Base-by-base conservation (phyloP, 306 rosid species). In the Myrica gale region DNA sequence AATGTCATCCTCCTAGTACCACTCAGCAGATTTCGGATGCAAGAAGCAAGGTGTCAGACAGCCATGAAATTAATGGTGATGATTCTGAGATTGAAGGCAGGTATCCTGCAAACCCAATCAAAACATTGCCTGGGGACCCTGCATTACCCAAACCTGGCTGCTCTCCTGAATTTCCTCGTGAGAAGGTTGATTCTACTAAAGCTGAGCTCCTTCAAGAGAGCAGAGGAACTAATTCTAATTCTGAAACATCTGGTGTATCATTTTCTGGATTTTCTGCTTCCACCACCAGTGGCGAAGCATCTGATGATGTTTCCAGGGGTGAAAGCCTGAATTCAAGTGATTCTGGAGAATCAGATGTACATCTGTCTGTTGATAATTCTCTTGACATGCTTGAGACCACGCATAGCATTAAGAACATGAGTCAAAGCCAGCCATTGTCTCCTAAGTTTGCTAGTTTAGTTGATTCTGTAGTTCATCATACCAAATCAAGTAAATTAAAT, bases 241-340 rank as follows among this genome's bases (percentile, higher is more conserved):
- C 89, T 70, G 96, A 89, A 61, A 80, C 89, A 58, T 85, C 93
- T 52, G 74, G 87, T 73, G 72, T 83, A 51, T 89, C 97, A 50
- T 90, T 90, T 82, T 95, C 99, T 85, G 97, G 97, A 77, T 90
- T 87, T 82, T 89, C 97, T 7, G 86, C 91, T 81, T 84, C 93
- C 77, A 15, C 71, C 1, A 56, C 42, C 26, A 21, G 80, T 67
- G 80, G 89, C 17, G 97, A 84, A 68, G 84, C 87, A 73, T 88
- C 93, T 39, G 97, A 95, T 77, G 96, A 92, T 78, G 83, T 80
- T 82, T 92, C 98, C 84, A 83, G 79, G 60, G 82, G 89, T 86
- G 96, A 88, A 78, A 89, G 89, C 78, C 73, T 82, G 79, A 69
- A 80, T 80, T 89, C 92, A 62, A 80, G 55, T 69, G 97, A 89